Evolutionary conservation across 805 yeast species (phyloP), one percentile per base, ranked within the genome.

Genomic region (Candida oleophila): DNA sequence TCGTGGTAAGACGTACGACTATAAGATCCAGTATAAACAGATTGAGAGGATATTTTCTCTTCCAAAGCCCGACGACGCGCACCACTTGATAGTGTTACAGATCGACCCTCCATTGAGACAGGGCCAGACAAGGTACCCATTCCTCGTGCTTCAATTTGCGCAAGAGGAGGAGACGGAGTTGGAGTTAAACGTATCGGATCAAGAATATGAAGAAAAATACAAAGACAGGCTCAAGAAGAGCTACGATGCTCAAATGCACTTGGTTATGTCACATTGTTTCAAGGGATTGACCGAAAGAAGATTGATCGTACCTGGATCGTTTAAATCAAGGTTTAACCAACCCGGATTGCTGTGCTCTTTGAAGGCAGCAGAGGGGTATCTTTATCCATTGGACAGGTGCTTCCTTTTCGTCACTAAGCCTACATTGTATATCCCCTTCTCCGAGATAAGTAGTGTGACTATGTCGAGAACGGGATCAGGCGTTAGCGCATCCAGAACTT

Each of bases 21-120:
- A 94, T 76, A 94, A 92, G 69, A 80, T 94, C 49, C 96, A 87
- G 64, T 92, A 88, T 67, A 78, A 83, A 59, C 94, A 90, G 62
- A 83, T 94, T 51, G 96, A 90, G 66, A 79, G 97, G 59, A 82
- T 94, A 33, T 92, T 94, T 56, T 82, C 96, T 12, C 76, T 94
- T 54, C 99, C 99, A 21, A 90, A 89, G 61, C 90, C 96, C 0
- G 99, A 94, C 65, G 97, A 90, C 51, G 75, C 87, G 38, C 96
- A 92, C 63, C 96, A 92, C 64, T 73, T 91, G 54, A 75, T 94
- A 61, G 85, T 94, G 4, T 71, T 92, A 49, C 97, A 95, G 60
- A 86, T 94, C 40, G 97, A 92, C 55, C 99, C 99, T 21, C 99
- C 99, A 2, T 74, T 94, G 53, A 83, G 98, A 65, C 99, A 94